Evolutionary conservation across 1,139 yeast genomes (phyloP).

Genomic region (Magnusiomyces tetraspermus): DNA sequence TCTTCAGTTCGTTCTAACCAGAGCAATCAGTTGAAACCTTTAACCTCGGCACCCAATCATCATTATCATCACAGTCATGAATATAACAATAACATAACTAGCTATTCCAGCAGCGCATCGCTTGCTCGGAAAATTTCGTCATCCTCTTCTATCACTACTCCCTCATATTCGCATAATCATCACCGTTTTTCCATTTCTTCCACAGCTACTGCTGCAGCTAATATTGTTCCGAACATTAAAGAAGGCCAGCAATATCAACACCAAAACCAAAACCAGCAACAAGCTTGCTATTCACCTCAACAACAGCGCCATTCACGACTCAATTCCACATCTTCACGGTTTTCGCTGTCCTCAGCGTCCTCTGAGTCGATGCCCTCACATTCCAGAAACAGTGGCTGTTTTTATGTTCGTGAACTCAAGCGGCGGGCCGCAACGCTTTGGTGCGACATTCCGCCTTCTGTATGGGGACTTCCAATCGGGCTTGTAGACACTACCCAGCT

Average conservation of each 20-base stretch:
- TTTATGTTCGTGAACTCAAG: slow-evolving; percentile 47
- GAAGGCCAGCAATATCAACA: background rate
- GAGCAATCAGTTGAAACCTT: background rate
- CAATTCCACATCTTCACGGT: slow-evolving; percentile 11
- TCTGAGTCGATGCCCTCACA: slow-evolving; percentile 7
- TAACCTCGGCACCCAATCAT: background rate
- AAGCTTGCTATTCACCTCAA: background rate
- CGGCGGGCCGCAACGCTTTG: slow-evolving; percentile 44
- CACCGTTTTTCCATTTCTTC: slow-evolving; percentile 4
- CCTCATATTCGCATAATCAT: background rate
- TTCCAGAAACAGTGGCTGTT: slow-evolving; percentile 30
- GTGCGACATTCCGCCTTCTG: slow-evolving; percentile 44
- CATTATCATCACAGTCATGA: background rate
- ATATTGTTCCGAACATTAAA: background rate
- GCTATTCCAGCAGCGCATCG: background rate
- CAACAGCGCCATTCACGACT: slow-evolving; percentile 2
- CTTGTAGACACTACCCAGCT: slow-evolving; percentile 36
- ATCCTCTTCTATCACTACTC: slow-evolving; percentile 1
- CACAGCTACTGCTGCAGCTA: background rate
- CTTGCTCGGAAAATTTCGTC: slow-evolving; percentile 2
- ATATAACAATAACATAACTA: background rate
- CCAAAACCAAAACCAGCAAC: background rate
- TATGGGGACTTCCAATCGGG: slow-evolving; percentile 60
- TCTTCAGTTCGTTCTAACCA: background rate
- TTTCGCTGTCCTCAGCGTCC: slow-evolving; percentile 6